These are phyloP conservation scores for Ceratobasidium theobromae DNA, from an alignment of 1,284 basidiomycete species.

Conservation along the genomic window DNA sequence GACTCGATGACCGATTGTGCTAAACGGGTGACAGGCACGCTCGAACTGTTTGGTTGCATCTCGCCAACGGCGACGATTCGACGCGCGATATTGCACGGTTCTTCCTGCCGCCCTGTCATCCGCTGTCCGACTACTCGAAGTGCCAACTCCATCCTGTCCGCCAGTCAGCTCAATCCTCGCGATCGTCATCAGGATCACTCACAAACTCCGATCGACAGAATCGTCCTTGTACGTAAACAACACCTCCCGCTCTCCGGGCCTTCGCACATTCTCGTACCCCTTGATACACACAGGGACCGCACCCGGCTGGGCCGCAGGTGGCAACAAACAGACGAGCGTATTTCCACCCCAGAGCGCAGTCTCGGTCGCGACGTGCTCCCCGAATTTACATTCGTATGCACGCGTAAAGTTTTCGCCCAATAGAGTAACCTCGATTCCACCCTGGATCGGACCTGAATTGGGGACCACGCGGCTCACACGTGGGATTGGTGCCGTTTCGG, in stretches of 20 bases:
- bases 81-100: conserved; percentile 88
- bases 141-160: conserved; percentile 84
- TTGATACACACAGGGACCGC: conserved; percentile 89
- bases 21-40: conserved; percentile 9
- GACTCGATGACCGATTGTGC: conserved; percentile 18
- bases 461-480: conserved; percentile 64
- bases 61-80: conserved; percentile 56
- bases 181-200: conserved; percentile 44
- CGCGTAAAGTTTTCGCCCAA: conserved; percentile 80
- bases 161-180: background rate
- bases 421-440: conserved; percentile 94
- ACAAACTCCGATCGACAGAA: conserved; percentile 77
- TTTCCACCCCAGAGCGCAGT: conserved; percentile 93
- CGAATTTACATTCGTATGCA: conserved; percentile 81
- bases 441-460: conserved; percentile 85
- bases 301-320: conserved; percentile 79
- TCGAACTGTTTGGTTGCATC: conserved; percentile 10
- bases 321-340: conserved; percentile 89
- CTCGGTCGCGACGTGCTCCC: conserved; percentile 76
- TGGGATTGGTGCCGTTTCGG: conserved; percentile 47
- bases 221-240: conserved; percentile 91
- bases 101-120: conserved; percentile 94
- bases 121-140: conserved; percentile 92
- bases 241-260: conserved; percentile 47
- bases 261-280: conserved; percentile 49